These are phyloP conservation scores for Plasmodium gonderi DNA, from an alignment of 169 alveolate species.

Conservation along the genomic window DNA sequence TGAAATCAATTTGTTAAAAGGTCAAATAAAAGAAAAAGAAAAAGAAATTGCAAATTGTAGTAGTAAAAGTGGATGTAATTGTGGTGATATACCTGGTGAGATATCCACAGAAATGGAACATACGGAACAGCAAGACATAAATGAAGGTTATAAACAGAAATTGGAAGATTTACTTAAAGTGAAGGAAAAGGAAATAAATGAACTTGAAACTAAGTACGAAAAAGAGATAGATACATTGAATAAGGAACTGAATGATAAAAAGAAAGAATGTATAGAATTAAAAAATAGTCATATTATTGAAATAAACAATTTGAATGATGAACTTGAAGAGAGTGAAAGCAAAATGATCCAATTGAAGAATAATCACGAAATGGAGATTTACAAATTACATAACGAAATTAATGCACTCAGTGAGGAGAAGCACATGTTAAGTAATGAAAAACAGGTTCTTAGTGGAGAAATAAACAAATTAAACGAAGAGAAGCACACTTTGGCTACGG, in stretches of 20 bases:
- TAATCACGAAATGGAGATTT: conserved; percentile 5
- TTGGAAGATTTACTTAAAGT: neutral
- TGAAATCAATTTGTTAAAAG: conserved; percentile 10
- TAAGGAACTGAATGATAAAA: conserved; percentile 24
- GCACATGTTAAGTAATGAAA: neutral
- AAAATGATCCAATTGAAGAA: conserved; percentile 1
- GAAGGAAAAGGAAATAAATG: conserved; percentile 22
- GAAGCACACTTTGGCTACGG: neutral
- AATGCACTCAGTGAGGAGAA: neutral
- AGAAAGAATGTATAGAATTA: conserved; percentile 4
- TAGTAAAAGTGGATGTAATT: neutral
- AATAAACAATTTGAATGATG: conserved; percentile 26
- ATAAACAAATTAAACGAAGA: conserved; percentile 18
- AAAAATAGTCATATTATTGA: conserved; percentile 24
- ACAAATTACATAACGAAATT: neutral
- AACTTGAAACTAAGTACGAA: neutral
- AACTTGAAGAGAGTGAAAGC: conserved; percentile 12
- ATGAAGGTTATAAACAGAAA: neutral
- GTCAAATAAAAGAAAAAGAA: conserved; percentile 2
- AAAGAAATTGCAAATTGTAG: neutral
- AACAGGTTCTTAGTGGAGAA: neutral
- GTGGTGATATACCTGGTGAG: neutral
- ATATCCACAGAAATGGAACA: neutral
- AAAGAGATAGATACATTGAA: conserved; percentile 11
- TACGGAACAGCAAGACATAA: neutral